Evolutionary conservation across 2,329 filamentous ascomycete species (phyloP).

Genomic region (Lithohypha guttulata): DNA sequence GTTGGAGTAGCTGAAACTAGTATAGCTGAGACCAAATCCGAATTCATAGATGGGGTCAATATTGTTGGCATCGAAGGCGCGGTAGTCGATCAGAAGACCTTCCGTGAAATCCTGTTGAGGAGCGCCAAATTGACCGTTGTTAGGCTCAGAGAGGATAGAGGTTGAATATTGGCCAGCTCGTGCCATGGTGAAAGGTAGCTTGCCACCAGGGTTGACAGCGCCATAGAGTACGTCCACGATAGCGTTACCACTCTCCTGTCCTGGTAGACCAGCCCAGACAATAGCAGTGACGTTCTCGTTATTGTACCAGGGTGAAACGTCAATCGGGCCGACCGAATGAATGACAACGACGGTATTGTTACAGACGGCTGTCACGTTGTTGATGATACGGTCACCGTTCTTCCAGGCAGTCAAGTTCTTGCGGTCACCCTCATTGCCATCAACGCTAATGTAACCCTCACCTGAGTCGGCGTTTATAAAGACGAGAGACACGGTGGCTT

Average conservation of each 20-base stretch:
- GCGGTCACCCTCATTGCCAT: slow-evolving; percentile 76
- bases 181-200: slow-evolving; percentile 51
- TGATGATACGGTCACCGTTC: slow-evolving; percentile 67
- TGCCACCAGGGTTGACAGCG: slow-evolving; percentile 46
- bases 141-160: slow-evolving; percentile 46
- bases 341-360: slow-evolving; percentile 88
- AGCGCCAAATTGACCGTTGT: slow-evolving; percentile 41
- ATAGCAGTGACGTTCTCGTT: slow-evolving; percentile 63
- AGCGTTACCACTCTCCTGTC: slow-evolving; percentile 64
- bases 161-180: slow-evolving; percentile 45
- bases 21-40: slow-evolving; percentile 52
- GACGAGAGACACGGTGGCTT: slow-evolving; percentile 55
- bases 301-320: slow-evolving; percentile 53
- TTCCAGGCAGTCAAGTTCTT: slow-evolving; percentile 89
- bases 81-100: slow-evolving; percentile 50
- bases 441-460: slow-evolving; percentile 75
- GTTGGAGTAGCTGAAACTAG: slow-evolving; percentile 51
- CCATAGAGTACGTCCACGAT: slow-evolving; percentile 66
- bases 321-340: slow-evolving; percentile 70
- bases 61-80: slow-evolving; percentile 43
- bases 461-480: slow-evolving; percentile 83
- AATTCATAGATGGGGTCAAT: slow-evolving; percentile 52
- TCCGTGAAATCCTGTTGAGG: slow-evolving; percentile 52
- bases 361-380: slow-evolving; percentile 65
- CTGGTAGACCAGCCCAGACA: slow-evolving; percentile 63